Conservation (phyloP, 1,139 yeast genomes). For the Pichiaceae sp. region DNA sequence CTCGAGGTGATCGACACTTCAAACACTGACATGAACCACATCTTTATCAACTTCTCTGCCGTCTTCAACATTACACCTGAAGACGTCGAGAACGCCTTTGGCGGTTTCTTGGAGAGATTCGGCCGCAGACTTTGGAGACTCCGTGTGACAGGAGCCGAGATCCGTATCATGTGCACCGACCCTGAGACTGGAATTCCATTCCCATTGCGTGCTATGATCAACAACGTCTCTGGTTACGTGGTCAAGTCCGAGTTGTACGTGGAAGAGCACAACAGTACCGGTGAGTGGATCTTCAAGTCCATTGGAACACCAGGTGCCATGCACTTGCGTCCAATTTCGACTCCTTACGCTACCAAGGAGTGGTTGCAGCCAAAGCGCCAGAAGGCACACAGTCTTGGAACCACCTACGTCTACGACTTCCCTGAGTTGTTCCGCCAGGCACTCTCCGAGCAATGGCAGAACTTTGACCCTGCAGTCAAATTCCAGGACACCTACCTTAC, state of each 20-base stretch:
- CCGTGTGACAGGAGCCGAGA: slow-evolving; percentile 95
- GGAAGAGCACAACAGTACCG: slow-evolving; percentile 84
- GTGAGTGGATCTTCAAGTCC: slow-evolving; percentile 95
- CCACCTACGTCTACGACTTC: slow-evolving; percentile 96
- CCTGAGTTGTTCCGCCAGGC: slow-evolving; percentile 98
- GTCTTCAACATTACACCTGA: slow-evolving; percentile 89
- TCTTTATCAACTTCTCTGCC: slow-evolving; percentile 92
- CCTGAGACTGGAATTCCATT: slow-evolving; percentile 79
- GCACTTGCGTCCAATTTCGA: slow-evolving; percentile 93
- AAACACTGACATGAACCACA: slow-evolving; percentile 92
- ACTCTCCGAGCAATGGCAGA: slow-evolving; percentile 76
- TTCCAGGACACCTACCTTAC: slow-evolving; percentile 74
- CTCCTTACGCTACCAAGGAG: slow-evolving; percentile 97
- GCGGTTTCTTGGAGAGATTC: slow-evolving; percentile 93
- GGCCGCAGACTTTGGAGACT: slow-evolving; percentile 96
- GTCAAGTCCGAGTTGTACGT: slow-evolving; percentile 92
- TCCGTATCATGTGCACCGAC: slow-evolving; percentile 90
- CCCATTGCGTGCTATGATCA: slow-evolving; percentile 94
- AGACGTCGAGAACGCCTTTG: slow-evolving; percentile 96
- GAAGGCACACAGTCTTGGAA: slow-evolving; percentile 96
- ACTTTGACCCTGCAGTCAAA: slow-evolving; percentile 42
- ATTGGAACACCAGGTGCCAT: slow-evolving; percentile 90
- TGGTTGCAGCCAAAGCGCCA: slow-evolving; percentile 97
- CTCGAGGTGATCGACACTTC: slow-evolving; percentile 91
- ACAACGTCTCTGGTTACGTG: slow-evolving; percentile 94